Evolutionary conservation across 2,329 filamentous ascomycete genomes (phyloP).

Genomic region (Penicillium sp.): DNA sequence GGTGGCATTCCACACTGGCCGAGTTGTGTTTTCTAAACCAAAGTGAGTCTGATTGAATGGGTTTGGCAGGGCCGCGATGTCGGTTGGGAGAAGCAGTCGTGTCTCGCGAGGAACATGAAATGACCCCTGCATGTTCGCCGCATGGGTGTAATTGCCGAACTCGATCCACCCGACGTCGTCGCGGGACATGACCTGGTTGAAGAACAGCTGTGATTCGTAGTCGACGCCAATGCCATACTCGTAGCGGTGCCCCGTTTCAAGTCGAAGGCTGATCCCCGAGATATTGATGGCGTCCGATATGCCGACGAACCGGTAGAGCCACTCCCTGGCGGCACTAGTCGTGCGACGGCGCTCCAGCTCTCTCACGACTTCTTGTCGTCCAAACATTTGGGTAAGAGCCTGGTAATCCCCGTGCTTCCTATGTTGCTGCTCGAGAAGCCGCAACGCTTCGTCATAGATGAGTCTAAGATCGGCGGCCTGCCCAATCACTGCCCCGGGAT

Average conservation of each 20-base stretch:
- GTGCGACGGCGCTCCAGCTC: slow-evolving; percentile 41
- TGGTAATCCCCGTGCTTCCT: slow-evolving; percentile 43
- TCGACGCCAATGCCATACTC: slow-evolving; percentile 55
- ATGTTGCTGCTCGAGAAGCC: slow-evolving; percentile 34
- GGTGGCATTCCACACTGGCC: slow-evolving; percentile 35
- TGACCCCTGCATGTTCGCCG: slow-evolving; percentile 36
- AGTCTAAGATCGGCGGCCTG: slow-evolving; percentile 49
- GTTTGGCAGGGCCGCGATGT: slow-evolving; percentile 32
- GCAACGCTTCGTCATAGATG: slow-evolving; percentile 47
- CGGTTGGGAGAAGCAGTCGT: slow-evolving; percentile 39
- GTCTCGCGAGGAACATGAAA: slow-evolving; percentile 38
- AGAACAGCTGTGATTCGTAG: slow-evolving; percentile 52
- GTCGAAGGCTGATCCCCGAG: slow-evolving; percentile 33
- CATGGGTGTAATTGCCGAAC: slow-evolving; percentile 39
- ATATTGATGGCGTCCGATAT: slow-evolving; percentile 40
- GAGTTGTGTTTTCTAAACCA: slow-evolving; percentile 25
- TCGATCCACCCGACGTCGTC: slow-evolving; percentile 43
- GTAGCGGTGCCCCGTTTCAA: slow-evolving; percentile 41
- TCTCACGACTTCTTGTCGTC: slow-evolving; percentile 53
- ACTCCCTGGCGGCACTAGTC: slow-evolving; percentile 36
- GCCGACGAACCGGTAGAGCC: slow-evolving; percentile 38
- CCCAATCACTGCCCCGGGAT: slow-evolving; percentile 52
- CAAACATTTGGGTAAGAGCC: slow-evolving; percentile 53
- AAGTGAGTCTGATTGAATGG: slow-evolving; percentile 37
- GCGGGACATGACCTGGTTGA: slow-evolving; percentile 42